These are phyloP conservation scores for Silene coronaria DNA, from an alignment of 179 eudicot genomes.

Conservation along the genomic window DNA sequence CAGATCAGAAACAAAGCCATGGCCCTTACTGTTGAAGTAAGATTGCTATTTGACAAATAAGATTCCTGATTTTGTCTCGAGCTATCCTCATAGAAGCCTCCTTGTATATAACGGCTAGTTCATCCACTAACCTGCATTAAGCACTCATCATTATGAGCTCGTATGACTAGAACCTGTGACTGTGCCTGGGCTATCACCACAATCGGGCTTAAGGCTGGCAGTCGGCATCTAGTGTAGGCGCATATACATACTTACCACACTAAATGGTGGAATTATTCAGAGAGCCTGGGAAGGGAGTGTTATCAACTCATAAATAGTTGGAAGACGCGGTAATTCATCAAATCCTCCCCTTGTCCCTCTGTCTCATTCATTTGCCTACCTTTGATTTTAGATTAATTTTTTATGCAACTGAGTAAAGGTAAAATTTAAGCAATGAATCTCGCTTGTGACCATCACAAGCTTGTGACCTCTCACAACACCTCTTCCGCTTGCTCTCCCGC, in stretches of 20 bases:
- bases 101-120: conserved; percentile 59
- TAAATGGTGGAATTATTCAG: no score
- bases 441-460: no score
- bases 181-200: neutral
- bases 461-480: no score
- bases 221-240: neutral
- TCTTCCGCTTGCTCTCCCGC: no score
- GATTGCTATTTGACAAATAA: conserved; percentile 41
- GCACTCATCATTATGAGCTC: neutral
- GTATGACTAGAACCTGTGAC: neutral
- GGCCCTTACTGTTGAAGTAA: conserved; percentile 68
- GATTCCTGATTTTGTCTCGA: conserved; percentile 69
- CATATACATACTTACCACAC: neutral
- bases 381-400: no score
- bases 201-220: neutral
- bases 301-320: no score
- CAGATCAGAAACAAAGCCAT: neutral
- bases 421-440: no score
- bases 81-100: conserved; percentile 62
- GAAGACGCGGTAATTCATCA: no score
- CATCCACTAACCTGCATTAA: conserved; percentile 67
- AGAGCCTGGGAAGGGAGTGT: no score
- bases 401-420: no score
- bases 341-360: no score
- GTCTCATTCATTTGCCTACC: no score